A percentile compares a stretch with the other conserved stretches of the same genome.
Evolutionary conservation across 164 flowering plant genomes (phyloP).

Genomic region (Annona cherimola): DNA sequence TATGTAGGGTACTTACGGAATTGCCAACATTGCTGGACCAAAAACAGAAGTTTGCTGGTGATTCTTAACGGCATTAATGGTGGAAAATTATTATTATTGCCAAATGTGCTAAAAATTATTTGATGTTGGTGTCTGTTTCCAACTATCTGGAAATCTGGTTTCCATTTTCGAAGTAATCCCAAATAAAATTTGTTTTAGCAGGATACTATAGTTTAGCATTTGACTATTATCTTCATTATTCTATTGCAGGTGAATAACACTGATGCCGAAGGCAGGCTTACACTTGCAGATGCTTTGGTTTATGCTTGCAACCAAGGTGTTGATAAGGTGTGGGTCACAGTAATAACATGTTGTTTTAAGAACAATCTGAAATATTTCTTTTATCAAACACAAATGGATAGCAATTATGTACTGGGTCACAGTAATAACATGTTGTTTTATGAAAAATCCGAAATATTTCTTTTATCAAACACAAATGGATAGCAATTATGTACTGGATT

Average conservation of each 20-base stretch:
- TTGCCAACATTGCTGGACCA: too few species aligned
- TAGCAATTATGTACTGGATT: background rate
- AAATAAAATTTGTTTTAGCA: too few species aligned
- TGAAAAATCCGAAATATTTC: background rate
- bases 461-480: background rate
- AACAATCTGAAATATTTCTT: background rate
- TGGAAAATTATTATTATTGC: too few species aligned
- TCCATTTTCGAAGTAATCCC: too few species aligned
- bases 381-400: background rate
- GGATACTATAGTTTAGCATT: background rate
- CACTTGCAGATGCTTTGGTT: constrained; percentile 97
- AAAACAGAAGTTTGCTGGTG: too few species aligned
- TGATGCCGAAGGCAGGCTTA: constrained; percentile 98
- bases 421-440: background rate
- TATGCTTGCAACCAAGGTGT: constrained; percentile 97
- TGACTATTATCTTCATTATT: background rate
- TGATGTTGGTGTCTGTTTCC: too few species aligned
- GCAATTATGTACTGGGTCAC: background rate
- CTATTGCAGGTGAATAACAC: constrained; percentile 80
- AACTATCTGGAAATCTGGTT: too few species aligned
- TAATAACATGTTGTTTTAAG: background rate
- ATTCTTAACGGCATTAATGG: too few species aligned
- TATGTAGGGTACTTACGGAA: too few species aligned
- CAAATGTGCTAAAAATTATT: too few species aligned
- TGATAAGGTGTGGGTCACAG: constrained; percentile 57